These are phyloP conservation scores for Azolla pinnata DNA, from an alignment of 75 land plant genomes.

Conservation along the genomic window DNA sequence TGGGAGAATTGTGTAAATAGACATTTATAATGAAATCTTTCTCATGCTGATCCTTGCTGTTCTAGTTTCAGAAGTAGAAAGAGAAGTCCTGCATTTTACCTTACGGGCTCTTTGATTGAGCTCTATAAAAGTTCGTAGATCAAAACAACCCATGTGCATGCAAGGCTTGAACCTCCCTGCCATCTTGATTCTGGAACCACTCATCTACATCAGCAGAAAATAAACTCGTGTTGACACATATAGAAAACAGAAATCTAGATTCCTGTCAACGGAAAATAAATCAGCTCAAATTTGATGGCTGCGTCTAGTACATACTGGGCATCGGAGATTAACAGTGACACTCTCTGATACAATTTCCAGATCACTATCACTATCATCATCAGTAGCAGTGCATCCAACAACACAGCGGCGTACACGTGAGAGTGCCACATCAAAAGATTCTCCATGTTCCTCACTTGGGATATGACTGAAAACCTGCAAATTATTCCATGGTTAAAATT, in stretches of 20 bases:
- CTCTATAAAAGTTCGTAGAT: slow-evolving; percentile 86
- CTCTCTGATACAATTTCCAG: slow-evolving; percentile 36
- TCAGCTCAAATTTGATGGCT: background rate
- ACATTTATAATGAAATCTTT: background rate
- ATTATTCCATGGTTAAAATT: too few relatives aligned
- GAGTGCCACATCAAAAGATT: slow-evolving; percentile 30
- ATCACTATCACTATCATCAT: slow-evolving; percentile 27
- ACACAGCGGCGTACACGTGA: slow-evolving; percentile 26
- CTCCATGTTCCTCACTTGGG: slow-evolving; percentile 22
- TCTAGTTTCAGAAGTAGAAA: background rate
- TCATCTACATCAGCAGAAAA: slow-evolving; percentile 51
- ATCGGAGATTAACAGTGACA: slow-evolving; percentile 29
- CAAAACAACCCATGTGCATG: slow-evolving; percentile 96
- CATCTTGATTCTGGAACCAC: slow-evolving; percentile 84
- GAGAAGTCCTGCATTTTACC: slow-evolving; percentile 25
- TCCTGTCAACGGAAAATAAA: background rate
- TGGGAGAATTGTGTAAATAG: slow-evolving; percentile 2
- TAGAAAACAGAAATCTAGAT: background rate
- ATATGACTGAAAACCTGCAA: slow-evolving; percentile 22
- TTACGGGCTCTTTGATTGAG: slow-evolving; percentile 88
- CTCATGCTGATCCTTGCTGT: background rate
- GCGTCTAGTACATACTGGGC: slow-evolving; percentile 34
- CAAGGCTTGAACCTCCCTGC: slow-evolving; percentile 96
- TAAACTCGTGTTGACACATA: background rate
- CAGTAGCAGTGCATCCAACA: slow-evolving; percentile 16